Evolutionary conservation across 2,329 filamentous ascomycete species (phyloP), one percentile per base, ranked within the genome.

Genomic region (Ophiostoma triangulosporum): DNA sequence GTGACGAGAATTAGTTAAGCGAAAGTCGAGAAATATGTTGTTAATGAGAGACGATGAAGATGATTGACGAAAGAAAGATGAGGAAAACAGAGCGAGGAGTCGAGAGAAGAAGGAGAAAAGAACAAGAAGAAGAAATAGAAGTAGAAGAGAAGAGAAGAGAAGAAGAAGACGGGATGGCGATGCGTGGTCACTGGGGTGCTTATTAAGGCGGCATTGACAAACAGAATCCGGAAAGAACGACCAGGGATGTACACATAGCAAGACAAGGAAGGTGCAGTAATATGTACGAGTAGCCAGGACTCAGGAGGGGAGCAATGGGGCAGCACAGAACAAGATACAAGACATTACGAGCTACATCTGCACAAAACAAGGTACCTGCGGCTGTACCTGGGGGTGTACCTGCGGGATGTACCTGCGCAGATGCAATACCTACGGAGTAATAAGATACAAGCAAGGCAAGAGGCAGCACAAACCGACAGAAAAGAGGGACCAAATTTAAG

Each of bases 1-100:
- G 15, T 45, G 53, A 51, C 43, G 20, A 45, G 24, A 50, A 48
- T 11, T 6, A 12, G 20, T 20, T 24, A 14, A 26, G 22, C 8
- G 27, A 31, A 29, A 52, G 35, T 20, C 43, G 22, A 26, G 6
- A 32, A 22, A 48, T 22, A 43, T 29, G 43, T 49, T 14, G 7
- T 24, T 9, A 63, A 32, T 15, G 53, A 50, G 32, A 48, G 33
- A 50, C 8, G 35, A 43, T 27, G 36, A 46, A 6, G 22, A 24
- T 31, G 17, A 49, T 51, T 33, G 22, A 26, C 17, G 12, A 35
- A 22, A 22, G 36, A 17, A 31, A 22, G 20, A 26, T 27, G 15
- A 36, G 20, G 14, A 24, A n/a, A 32, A 31, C 20, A 22, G 8
- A 50, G 29, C 32, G 40, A 11, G 27, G n/a, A 12, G n/a, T n/a